Conservation (phyloP, 1,284 basidiomycete species). For the Leccinum insolens region DNA sequence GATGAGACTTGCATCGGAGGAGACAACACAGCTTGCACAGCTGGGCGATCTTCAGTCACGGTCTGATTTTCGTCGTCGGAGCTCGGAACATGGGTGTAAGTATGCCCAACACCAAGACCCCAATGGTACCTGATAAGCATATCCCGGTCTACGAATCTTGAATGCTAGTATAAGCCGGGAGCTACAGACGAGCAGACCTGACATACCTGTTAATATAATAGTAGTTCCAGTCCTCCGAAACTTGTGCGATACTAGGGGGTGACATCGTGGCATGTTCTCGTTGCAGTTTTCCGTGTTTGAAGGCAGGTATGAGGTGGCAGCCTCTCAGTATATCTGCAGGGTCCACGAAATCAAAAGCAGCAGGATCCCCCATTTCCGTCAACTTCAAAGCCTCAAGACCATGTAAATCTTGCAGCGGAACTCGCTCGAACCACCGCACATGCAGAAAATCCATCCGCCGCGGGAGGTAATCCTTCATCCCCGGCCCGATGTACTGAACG, state of each 20-base stretch:
- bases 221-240: background rate
- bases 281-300: background rate
- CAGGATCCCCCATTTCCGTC: background rate
- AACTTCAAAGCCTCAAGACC: background rate
- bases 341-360: background rate
- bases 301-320: background rate
- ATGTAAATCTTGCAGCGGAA: background rate
- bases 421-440: background rate
- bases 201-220: background rate
- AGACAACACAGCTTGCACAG: too few species aligned
- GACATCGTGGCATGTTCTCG: background rate
- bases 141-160: constrained; percentile 13
- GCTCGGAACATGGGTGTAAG: too few species aligned
- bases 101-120: too few species aligned
- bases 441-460: background rate
- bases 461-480: background rate
- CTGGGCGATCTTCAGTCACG: too few species aligned
- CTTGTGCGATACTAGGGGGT: background rate
- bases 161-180: background rate
- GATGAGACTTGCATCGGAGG: too few species aligned
- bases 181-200: background rate
- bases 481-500: background rate
- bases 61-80: too few species aligned
- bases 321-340: background rate
- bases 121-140: constrained; percentile 7